Conservation (phyloP, 2,329 filamentous ascomycete genomes). For the Scopulariopsis brevicaulis region DNA sequence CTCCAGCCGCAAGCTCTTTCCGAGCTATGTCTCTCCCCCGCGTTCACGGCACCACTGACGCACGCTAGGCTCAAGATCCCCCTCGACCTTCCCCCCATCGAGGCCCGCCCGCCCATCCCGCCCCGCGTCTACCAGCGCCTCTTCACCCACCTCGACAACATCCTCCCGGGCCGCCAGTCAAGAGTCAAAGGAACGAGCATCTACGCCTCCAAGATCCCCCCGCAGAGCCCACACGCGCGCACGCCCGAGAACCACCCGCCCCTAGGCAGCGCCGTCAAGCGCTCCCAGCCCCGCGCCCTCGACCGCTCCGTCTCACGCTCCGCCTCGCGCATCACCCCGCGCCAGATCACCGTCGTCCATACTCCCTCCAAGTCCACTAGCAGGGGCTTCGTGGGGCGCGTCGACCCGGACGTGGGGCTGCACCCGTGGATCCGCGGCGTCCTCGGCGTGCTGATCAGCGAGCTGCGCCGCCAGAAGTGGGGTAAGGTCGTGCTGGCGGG, state of each 20-base stretch:
- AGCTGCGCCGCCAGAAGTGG: slow-evolving; percentile 47
- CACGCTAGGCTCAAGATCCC: slow-evolving; percentile 55
- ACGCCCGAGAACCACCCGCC: slow-evolving; percentile 3
- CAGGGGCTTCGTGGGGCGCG: slow-evolving; percentile 9
- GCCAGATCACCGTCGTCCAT: slow-evolving; percentile 12
- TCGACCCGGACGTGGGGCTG: slow-evolving; percentile 20
- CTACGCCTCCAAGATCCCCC: slow-evolving; percentile 9
- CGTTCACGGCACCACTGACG: neutral
- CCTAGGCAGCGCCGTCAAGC: neutral
- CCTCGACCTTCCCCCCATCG: slow-evolving; percentile 66
- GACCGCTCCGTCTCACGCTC: slow-evolving; percentile 23
- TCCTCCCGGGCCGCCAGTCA: slow-evolving; percentile 38
- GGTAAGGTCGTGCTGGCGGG: slow-evolving; percentile 67
- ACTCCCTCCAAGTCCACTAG: slow-evolving; percentile 31
- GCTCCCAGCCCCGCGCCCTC: neutral
- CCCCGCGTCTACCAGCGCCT: slow-evolving; percentile 77
- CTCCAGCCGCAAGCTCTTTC: neutral
- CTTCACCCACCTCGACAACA: slow-evolving; percentile 67
- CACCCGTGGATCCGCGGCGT: slow-evolving; percentile 60
- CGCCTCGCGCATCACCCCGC: slow-evolving; percentile 23
- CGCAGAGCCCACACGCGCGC: slow-evolving; percentile 16
- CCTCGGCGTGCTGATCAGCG: slow-evolving; percentile 50
- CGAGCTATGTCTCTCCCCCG: neutral
- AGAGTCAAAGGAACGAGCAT: slow-evolving; percentile 3
- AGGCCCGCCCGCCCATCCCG: slow-evolving; percentile 64